phyloP scores from a whole-genome alignment of 768 basidiomycete genomes.

The Sistotremastrum niveocremeum region DNA sequence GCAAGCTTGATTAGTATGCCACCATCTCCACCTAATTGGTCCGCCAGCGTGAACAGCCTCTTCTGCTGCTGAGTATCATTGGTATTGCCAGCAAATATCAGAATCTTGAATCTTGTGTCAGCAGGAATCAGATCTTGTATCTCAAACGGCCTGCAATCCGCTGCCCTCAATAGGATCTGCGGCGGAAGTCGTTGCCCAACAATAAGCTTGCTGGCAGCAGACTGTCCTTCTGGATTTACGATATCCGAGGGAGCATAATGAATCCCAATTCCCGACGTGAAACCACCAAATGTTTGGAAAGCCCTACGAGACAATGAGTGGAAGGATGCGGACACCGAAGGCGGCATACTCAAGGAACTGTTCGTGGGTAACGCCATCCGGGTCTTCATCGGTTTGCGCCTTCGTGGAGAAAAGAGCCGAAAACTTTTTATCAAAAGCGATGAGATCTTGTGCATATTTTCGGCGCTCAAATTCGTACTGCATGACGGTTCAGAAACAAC shows the following conservation, averaged over 20 bases:
- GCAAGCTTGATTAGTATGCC: slow-evolving; percentile 20
- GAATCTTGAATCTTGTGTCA: slow-evolving; percentile 40
- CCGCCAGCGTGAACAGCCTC: slow-evolving; percentile 20
- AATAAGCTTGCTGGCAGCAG: slow-evolving; percentile 25
- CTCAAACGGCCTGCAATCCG: slow-evolving; percentile 36
- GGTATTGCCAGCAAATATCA: slow-evolving; percentile 39
- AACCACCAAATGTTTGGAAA: slow-evolving; percentile 39
- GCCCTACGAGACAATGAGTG: slow-evolving; percentile 17
- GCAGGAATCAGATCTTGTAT: slow-evolving; percentile 40
- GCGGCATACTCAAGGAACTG: slow-evolving; percentile 32
- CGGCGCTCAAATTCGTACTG: slow-evolving; percentile 3
- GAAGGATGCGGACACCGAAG: not conserved
- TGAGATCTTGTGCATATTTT: slow-evolving; percentile 1
- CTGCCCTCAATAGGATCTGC: slow-evolving; percentile 33
- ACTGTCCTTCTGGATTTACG: slow-evolving; percentile 24
- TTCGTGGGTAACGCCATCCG: slow-evolving; percentile 32
- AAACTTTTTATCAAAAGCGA: slow-evolving; percentile 1
- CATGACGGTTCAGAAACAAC: slow-evolving; percentile 6
- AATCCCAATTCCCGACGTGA: slow-evolving; percentile 42
- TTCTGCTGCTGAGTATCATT: slow-evolving; percentile 16
- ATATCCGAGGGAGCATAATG: slow-evolving; percentile 37
- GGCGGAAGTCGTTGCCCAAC: slow-evolving; percentile 42
- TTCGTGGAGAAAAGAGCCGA: slow-evolving; percentile 17
- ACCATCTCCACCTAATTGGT: slow-evolving; percentile 16
- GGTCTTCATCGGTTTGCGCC: slow-evolving; percentile 32